phyloP scores from a whole-genome alignment of 305 asterid species.

The Plantago lanceolata region DNA sequence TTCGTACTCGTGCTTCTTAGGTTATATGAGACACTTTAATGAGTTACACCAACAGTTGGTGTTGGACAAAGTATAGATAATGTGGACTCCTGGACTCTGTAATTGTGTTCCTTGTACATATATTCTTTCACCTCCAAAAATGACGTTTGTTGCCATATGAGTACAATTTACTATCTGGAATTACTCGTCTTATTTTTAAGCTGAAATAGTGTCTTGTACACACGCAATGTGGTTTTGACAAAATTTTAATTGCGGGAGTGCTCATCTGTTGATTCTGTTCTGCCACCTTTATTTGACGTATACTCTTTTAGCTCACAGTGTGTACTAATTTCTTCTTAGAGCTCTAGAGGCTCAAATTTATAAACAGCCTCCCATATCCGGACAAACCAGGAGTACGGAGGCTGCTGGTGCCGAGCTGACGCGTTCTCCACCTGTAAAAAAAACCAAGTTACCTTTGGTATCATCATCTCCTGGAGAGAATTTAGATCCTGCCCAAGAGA shows the following conservation, averaged over 20 bases:
- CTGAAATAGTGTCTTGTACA: conserved; percentile 6
- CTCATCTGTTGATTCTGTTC: conserved; percentile 14
- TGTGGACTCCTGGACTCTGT: conserved; percentile 11
- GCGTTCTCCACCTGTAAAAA: conserved; percentile 56
- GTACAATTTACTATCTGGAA: too few species aligned
- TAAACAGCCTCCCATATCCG: conserved; percentile 36
- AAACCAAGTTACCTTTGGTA: conserved; percentile 58
- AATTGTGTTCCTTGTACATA: conserved; percentile 11
- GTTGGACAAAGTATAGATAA: conserved; percentile 13
- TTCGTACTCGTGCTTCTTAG: too few species aligned
- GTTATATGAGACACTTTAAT: not conserved
- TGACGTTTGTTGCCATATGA: not conserved
- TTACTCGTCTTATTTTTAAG: not conserved
- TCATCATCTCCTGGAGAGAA: conserved; percentile 48
- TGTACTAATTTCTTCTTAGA: conserved; percentile 27
- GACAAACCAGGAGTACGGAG: conserved; percentile 33
- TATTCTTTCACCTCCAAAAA: not conserved
- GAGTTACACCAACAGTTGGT: not conserved
- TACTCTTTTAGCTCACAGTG: conserved; percentile 36
- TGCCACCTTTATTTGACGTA: conserved; percentile 23
- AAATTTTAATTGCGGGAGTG: conserved; percentile 6
- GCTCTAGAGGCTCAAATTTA: conserved; percentile 47
- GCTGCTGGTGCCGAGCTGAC: conserved; percentile 34
- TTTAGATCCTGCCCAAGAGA: conserved; percentile 42
- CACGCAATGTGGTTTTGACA: conserved; percentile 9